A percentile compares a stretch with the other conserved stretches of the same genome.
Evolutionary conservation across 352 stramenopile genomes (phyloP).

Genomic region (Elongisporangium undulatum): DNA sequence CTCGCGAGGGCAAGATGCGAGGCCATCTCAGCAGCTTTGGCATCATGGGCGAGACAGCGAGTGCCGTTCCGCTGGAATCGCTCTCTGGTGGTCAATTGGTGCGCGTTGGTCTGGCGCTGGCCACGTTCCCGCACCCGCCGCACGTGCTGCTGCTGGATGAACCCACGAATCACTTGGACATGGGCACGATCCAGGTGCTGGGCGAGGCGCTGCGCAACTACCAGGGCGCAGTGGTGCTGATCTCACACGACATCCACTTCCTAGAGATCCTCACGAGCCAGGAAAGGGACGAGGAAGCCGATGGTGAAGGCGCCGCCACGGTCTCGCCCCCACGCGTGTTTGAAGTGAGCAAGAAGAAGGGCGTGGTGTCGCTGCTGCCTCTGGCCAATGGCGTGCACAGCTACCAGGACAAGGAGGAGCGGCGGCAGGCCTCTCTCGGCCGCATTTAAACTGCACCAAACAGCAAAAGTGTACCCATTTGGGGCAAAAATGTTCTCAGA

Average conservation of each 20-base stretch:
- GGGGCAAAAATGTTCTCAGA: background rate
- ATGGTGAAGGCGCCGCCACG: slow-evolving; percentile 6
- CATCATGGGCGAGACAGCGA: slow-evolving; percentile 27
- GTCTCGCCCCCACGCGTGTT: slow-evolving; percentile 23
- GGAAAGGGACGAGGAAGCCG: slow-evolving; percentile 10
- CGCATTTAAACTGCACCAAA: slow-evolving; percentile 11
- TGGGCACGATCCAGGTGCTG: slow-evolving; percentile 82
- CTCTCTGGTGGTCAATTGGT: slow-evolving; percentile 53
- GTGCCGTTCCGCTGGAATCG: slow-evolving; percentile 24
- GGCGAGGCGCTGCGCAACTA: slow-evolving; percentile 49
- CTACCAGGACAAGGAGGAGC: slow-evolving; percentile 42
- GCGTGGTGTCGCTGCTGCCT: slow-evolving; percentile 24
- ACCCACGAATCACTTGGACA: slow-evolving; percentile 92
- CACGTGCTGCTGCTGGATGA: slow-evolving; percentile 92
- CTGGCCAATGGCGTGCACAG: slow-evolving; percentile 24
- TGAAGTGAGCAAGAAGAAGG: slow-evolving; percentile 49
- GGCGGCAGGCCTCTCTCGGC: slow-evolving; percentile 35
- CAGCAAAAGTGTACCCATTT: background rate
- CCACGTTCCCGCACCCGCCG: slow-evolving; percentile 80
- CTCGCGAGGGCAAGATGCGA: slow-evolving; percentile 31
- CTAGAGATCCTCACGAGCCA: slow-evolving; percentile 35
- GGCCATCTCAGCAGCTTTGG: slow-evolving; percentile 47
- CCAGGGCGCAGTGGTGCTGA: slow-evolving; percentile 52
- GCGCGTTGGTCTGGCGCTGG: slow-evolving; percentile 36
- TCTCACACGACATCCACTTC: slow-evolving; percentile 64